These are phyloP conservation scores for Stevia rebaudiana DNA, from an alignment of 140 eudicot species.

Conservation along the genomic window DNA sequence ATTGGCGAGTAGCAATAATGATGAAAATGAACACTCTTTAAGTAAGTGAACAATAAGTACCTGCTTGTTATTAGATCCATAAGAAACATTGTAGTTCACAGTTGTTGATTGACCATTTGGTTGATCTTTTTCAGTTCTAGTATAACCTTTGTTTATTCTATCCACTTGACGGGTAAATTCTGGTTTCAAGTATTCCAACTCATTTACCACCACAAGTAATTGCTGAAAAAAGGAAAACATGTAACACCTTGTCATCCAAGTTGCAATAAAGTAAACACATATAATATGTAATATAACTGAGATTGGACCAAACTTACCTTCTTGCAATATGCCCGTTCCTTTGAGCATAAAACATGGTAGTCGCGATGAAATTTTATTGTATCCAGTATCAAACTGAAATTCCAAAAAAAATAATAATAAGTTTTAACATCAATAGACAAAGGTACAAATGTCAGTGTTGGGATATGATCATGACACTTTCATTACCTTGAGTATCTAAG, in stretches of 20 bases:
- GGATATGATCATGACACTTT: conserved; percentile 12
- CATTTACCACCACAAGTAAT: conserved; percentile 60
- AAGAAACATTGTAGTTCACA: conserved; percentile 34
- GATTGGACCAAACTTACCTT: conserved; percentile 45
- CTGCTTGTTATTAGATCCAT: conserved; percentile 34
- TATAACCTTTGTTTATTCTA: conserved; percentile 38
- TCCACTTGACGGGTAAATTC: conserved; percentile 46
- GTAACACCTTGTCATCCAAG: conserved; percentile 6
- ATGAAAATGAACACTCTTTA: not conserved
- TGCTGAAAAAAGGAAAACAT: conserved; percentile 44
- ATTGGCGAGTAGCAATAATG: not conserved
- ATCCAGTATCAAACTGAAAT: conserved; percentile 75
- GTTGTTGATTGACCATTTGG: conserved; percentile 38
- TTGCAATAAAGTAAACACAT: conserved; percentile 3
- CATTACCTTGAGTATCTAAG: conserved; percentile 86
- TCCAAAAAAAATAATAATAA: conserved; percentile 3
- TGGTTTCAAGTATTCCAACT: conserved; percentile 73
- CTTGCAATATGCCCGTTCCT: conserved; percentile 52
- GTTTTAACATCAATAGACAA: conserved; percentile 13
- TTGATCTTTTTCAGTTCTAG: conserved; percentile 35
- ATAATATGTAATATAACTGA: not conserved
- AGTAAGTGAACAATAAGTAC: conserved; percentile 29
- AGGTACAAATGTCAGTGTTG: not conserved
- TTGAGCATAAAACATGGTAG: conserved; percentile 49
- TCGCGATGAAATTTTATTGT: conserved; percentile 88